A percentile compares a stretch with the other conserved stretches of the same genome.
Conservation (phyloP, 768 basidiomycete genomes). For the Leucosporidium yakuticum region DNA sequence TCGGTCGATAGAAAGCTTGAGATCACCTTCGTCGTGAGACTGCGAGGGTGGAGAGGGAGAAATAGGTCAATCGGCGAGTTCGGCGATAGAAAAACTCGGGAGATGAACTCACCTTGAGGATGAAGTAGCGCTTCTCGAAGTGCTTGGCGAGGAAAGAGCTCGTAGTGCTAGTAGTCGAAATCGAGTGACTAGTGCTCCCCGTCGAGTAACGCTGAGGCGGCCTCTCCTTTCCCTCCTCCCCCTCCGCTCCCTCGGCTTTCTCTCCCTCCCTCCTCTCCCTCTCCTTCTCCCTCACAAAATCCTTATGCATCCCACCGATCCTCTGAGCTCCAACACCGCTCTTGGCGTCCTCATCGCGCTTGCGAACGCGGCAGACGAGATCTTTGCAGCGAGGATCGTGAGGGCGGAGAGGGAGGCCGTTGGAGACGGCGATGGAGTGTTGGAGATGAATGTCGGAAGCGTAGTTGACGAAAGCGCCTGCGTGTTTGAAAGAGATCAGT, state of each 20-base stretch:
- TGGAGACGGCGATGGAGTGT: constrained; percentile 64
- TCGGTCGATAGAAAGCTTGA: constrained; percentile 50
- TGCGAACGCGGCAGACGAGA: constrained; percentile 75
- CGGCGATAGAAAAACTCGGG: background rate
- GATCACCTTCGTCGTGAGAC: constrained; percentile 37
- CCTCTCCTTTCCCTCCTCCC: background rate
- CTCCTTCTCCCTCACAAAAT: constrained; percentile 53
- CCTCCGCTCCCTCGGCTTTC: background rate
- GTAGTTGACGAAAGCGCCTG: constrained; percentile 83
- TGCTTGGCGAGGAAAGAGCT: constrained; percentile 55
- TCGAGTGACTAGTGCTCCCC: constrained; percentile 44
- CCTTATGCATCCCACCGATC: constrained; percentile 64
- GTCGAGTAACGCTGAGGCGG: constrained; percentile 7
- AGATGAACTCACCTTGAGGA: constrained; percentile 15
- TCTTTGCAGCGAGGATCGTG: constrained; percentile 65
- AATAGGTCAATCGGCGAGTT: background rate
- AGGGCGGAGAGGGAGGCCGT: constrained; percentile 64
- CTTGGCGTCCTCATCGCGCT: constrained; percentile 73
- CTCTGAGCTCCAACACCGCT: constrained; percentile 89
- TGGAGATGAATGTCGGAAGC: constrained; percentile 58
- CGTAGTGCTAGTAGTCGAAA: constrained; percentile 46
- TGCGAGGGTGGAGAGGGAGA: background rate
- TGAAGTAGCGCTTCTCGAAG: constrained; percentile 67
- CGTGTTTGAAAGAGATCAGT: background rate
- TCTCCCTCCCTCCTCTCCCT: background rate